Conservation (phyloP, 139 green algal species). For the Chlorella vulgaris region DNA sequence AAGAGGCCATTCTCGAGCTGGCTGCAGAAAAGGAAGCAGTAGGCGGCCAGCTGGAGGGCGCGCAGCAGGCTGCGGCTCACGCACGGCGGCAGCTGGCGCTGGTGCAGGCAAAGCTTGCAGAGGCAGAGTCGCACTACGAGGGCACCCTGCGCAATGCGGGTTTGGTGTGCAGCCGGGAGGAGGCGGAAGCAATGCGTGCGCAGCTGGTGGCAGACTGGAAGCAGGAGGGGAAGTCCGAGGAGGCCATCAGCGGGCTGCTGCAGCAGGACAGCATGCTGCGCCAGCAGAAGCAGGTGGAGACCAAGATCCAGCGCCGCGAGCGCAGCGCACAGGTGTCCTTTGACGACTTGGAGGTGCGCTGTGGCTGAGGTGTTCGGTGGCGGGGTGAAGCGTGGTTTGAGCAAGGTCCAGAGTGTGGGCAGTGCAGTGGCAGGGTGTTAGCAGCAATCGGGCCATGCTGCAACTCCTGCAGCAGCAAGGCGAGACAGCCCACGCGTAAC, state of each 20-base stretch:
- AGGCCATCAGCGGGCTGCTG: not conserved
- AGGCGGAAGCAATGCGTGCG: not conserved
- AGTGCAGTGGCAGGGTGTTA: too few species aligned
- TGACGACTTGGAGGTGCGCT: conserved; percentile 6
- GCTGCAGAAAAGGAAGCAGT: not conserved
- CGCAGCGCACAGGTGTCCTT: not conserved
- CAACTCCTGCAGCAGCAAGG: too few species aligned
- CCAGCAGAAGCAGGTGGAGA: not conserved
- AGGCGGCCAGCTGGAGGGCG: not conserved
- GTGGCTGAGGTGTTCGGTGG: not conserved
- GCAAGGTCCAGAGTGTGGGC: not conserved
- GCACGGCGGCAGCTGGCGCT: not conserved
- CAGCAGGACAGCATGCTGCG: not conserved
- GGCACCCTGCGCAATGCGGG: not conserved
- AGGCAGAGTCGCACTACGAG: not conserved
- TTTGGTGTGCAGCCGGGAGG: conserved; percentile 26
- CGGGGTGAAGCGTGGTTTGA: not conserved
- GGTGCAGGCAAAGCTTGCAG: not conserved
- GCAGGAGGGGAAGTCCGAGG: not conserved
- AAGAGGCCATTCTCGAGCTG: not conserved
- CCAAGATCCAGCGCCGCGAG: not conserved
- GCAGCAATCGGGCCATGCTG: too few species aligned
- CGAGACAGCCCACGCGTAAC: too few species aligned
- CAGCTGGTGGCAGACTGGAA: not conserved
- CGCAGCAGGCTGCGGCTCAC: not conserved